phyloP scores from a whole-genome alignment of 345 rosid species.

The Cochlearia excelsa region DNA sequence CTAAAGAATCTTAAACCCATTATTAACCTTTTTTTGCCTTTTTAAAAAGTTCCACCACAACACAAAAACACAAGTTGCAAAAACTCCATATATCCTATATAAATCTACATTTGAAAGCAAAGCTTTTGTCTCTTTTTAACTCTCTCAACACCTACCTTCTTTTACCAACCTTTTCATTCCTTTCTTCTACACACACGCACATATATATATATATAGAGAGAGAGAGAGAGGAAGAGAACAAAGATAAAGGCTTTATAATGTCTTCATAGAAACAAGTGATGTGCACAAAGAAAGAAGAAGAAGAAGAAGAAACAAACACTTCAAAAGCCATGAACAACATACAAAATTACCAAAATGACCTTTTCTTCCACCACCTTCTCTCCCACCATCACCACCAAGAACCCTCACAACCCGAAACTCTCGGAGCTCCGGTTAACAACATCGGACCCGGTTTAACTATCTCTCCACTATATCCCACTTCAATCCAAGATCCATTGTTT shows the following conservation, averaged over 20 bases:
- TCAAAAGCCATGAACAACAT: conserved; percentile 55
- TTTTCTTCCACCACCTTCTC: conserved; percentile 57
- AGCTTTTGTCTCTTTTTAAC: conserved; percentile 39
- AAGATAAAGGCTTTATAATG: conserved; percentile 30
- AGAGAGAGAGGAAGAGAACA: too few species aligned
- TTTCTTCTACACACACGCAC: conserved; percentile 15
- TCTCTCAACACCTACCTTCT: conserved; percentile 32
- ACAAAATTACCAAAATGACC: conserved; percentile 66
- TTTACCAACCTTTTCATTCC: conserved; percentile 32
- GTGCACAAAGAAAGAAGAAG: conserved; percentile 58
- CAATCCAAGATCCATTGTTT: conserved; percentile 11
- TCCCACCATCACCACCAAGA: conserved; percentile 47
- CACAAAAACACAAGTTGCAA: conserved; percentile 33
- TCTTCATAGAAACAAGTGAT: conserved; percentile 36
- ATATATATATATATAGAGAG: not conserved
- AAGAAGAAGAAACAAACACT: conserved; percentile 48
- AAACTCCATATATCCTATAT: conserved; percentile 30
- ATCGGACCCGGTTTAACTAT: conserved; percentile 41
- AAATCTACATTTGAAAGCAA: conserved; percentile 37
- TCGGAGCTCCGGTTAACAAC: conserved; percentile 24
- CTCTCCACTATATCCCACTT: conserved; percentile 45
- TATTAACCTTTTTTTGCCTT: conserved; percentile 28
- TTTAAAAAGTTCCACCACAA: conserved; percentile 20
- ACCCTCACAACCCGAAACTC: conserved; percentile 25
- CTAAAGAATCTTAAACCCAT: conserved; percentile 32